Conservation (phyloP, 2,329 filamentous ascomycete genomes). For the Paecilomyces formosus region DNA sequence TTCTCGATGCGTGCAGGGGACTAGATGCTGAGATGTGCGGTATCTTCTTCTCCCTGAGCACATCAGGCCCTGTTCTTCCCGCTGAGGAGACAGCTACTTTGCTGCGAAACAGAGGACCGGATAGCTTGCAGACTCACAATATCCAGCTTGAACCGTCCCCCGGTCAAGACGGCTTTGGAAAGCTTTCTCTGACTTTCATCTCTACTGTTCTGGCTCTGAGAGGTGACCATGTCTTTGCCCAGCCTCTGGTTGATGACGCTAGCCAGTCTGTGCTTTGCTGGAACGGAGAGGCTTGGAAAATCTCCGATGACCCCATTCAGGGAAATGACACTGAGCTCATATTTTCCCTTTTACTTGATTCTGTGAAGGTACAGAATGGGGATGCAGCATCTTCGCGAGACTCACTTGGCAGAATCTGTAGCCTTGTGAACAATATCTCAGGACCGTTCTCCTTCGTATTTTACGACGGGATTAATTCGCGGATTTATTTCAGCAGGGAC, state of each 20-base stretch:
- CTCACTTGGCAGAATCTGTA: slow-evolving; percentile 21
- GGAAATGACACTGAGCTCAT: slow-evolving; percentile 75
- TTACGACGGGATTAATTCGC: slow-evolving; percentile 55
- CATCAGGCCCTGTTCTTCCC: slow-evolving; percentile 18
- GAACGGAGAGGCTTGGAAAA: slow-evolving; percentile 94
- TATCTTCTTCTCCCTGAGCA: slow-evolving; percentile 46
- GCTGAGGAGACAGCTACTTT: slow-evolving; percentile 24
- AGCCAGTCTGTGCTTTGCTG: slow-evolving; percentile 72
- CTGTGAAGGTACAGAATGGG: slow-evolving; percentile 15
- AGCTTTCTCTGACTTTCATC: slow-evolving; percentile 53
- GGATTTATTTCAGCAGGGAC: slow-evolving; percentile 78
- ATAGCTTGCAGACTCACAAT: slow-evolving; percentile 30
- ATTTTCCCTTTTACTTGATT: slow-evolving; percentile 51
- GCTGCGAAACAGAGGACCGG: slow-evolving; percentile 37
- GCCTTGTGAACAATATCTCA: slow-evolving; percentile 54
- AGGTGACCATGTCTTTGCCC: slow-evolving; percentile 60
- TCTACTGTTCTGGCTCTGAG: slow-evolving; percentile 90
- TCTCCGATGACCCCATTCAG: slow-evolving; percentile 48
- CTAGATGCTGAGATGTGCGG: slow-evolving; percentile 35
- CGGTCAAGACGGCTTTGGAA: background rate
- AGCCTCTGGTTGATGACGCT: slow-evolving; percentile 59
- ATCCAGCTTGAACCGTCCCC: slow-evolving; percentile 10
- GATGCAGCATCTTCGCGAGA: slow-evolving; percentile 1
- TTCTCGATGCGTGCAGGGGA: background rate
- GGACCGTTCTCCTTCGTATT: slow-evolving; percentile 90